A percentile compares a stretch with the other conserved stretches of the same genome.
Evolutionary conservation across 495 filamentous ascomycete species (phyloP).

Genomic region (Tuber indicum): DNA sequence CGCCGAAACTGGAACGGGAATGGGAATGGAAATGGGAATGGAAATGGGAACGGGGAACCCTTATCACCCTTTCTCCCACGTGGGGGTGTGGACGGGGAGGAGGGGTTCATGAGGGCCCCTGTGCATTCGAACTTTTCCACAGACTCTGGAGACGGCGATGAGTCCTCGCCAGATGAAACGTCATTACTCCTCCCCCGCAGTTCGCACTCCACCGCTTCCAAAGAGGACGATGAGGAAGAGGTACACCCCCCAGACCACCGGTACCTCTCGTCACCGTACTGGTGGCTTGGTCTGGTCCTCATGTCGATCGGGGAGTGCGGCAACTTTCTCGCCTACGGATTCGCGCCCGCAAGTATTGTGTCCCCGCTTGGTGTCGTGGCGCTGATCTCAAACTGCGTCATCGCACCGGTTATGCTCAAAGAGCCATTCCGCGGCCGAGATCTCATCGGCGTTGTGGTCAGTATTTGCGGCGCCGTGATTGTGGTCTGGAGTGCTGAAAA

Average conservation of each 20-base stretch:
- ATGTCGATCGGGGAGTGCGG: constrained; percentile 91
- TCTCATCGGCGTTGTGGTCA: constrained; percentile 76
- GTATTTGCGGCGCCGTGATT: constrained; percentile 79
- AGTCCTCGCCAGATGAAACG: constrained; percentile 8
- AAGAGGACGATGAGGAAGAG: constrained; percentile 37
- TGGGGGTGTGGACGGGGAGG: background rate
- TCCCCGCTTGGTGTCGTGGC: constrained; percentile 92
- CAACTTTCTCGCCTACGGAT: constrained; percentile 96
- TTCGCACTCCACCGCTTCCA: background rate
- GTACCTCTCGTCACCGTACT: constrained; percentile 88
- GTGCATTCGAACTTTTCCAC: background rate
- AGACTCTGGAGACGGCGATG: background rate
- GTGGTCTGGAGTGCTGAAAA: constrained; percentile 89
- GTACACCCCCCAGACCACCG: constrained; percentile 43
- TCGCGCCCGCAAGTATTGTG: constrained; percentile 98
- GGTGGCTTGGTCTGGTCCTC: constrained; percentile 87
- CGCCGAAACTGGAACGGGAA: background rate
- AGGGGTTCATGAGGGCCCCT: background rate
- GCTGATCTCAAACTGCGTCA: constrained; percentile 89
- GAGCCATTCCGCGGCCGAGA: constrained; percentile 82
- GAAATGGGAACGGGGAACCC: background rate
- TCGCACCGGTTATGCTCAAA: constrained; percentile 87
- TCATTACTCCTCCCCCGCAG: constrained; percentile 14
- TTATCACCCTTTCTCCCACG: background rate
- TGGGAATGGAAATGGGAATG: background rate